Base-by-base conservation (phyloP, 1,284 basidiomycete species). In the Boletus sp. region DNA sequence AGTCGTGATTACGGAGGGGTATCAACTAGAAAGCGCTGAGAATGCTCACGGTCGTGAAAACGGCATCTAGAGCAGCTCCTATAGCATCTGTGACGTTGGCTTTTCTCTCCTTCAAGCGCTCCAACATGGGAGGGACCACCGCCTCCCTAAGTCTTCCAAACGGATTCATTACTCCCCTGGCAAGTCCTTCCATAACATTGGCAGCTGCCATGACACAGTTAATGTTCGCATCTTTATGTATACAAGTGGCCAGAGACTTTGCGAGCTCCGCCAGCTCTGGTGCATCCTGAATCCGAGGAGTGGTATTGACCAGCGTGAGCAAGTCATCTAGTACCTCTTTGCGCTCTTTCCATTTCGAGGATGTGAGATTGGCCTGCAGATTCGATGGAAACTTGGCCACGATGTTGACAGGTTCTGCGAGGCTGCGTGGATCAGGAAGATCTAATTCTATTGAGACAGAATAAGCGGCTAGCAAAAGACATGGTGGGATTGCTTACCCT, bases 281-380 rank as follows among this genome's bases (percentile, higher is more conserved):
- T 1, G 84, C 81, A 64, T 94, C 92, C 64, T 87, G 85, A 64
- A 98, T 89, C 58, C 89, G 86, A 11, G 89, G 88, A 15, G 90
- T 85, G 18, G 84, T 76, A 53, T 84, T 84, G 39, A 99, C 76
- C 20, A 94, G 77, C 16, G 85, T 84, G 57, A 88, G 79, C 42
- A 97, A 80, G 47, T 93, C 92, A 65, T 98, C 95, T 53, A 98
- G 77, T 2, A 85, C 91, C 67, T 98, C 96, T 68, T 96, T 93
- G 33, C 97, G 86, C 64, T 99, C 97, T 73, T 99, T 98, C 97
- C 97, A 99, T 75, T 99, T 99, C 1, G 92, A 87, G 5, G 96
- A 98, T 15, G 85, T 83, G 53, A 99, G 80, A 57, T 83, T 78
- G 7, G 87, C 80, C 60, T 90, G 84, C 57, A 96, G 79, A 56